phyloP scores from a whole-genome alignment of 768 basidiomycete genomes.

The Suillus subaureus region DNA sequence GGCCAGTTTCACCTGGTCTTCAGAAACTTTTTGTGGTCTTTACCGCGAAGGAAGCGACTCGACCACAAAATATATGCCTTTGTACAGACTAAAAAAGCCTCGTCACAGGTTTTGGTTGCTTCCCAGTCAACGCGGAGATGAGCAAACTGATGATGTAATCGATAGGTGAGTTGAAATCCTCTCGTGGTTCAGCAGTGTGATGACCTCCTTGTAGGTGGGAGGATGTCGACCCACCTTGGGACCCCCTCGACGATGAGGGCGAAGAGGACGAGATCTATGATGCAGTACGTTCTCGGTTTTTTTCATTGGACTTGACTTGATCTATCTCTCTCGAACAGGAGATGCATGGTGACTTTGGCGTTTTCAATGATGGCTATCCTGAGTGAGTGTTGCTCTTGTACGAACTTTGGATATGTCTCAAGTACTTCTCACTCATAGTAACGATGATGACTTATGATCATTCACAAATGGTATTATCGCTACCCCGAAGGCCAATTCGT shows the following conservation, averaged over 20 bases:
- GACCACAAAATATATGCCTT: conserved; percentile 23
- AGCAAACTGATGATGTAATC: neutral
- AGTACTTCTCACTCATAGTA: no score
- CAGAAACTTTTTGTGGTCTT: conserved; percentile 18
- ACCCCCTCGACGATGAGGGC: conserved; percentile 29
- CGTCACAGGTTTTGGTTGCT: neutral
- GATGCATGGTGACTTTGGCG: neutral
- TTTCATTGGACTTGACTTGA: neutral
- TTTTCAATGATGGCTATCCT: conserved; percentile 6
- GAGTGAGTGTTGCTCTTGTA: neutral
- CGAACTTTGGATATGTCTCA: neutral
- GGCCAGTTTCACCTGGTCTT: conserved; percentile 19
- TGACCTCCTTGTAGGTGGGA: conserved; percentile 21
- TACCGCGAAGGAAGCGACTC: conserved; percentile 23
- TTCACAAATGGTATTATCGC: neutral
- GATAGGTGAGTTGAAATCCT: neutral
- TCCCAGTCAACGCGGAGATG: conserved; percentile 11
- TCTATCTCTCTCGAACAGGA: neutral
- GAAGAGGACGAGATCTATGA: conserved; percentile 20
- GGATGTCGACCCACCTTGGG: conserved; percentile 22
- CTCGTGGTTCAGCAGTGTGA: no score
- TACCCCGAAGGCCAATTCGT: neutral
- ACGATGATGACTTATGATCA: neutral
- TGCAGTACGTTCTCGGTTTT: neutral
- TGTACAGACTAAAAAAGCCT: conserved; percentile 25